Evolutionary conservation across 1,139 yeast genomes (phyloP), one percentile per base, ranked within the genome.

Genomic region (Zygoascus meyerae): DNA sequence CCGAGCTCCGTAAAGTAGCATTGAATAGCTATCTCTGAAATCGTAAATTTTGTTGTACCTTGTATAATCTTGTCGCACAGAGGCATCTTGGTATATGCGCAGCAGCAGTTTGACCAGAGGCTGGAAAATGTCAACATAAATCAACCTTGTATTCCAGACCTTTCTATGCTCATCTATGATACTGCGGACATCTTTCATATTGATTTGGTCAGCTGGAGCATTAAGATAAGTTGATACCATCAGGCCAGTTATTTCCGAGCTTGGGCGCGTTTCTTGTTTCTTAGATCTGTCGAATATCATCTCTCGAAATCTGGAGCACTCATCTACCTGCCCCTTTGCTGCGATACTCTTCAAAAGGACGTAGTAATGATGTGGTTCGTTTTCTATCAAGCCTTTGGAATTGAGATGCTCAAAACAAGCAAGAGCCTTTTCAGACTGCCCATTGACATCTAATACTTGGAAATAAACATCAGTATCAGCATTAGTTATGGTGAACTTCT

Each of bases 181-280:
- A 10, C 31, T 16, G 11, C 36, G 31, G 5, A 34, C 30, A n/a
- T 35, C 28, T 16, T 12, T 15, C 4, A 42, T 26, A 8, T 18
- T n/a, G 15, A 42, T 3, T 8, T 42, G 14, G 5, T 42, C 31
- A 36, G 34, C 18, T 5, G 31, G 35, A 8, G 40, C 28, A 18
- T 35, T 35, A 17, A 35, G 14, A 30, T 12, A 35, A 10, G 45
- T 18, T 12, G 15, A 8, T 9, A 42, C 11, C n/a, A 36, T 2
- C 17, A 10, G 15, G 2, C 45, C 45, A 3, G 45, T 42, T 14
- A 35, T 42, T 18, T 42, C 40, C 8, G 45, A 29, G 18, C 40
- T 42, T 5, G 45, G 45, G 1, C 35, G 34, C 1, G 10, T 31
- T 11, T 12, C 16, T 9, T 31, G 14, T n/a, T 11, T 28, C n/a